These are phyloP conservation scores for Irpex rosettiformis DNA, from an alignment of 1,284 basidiomycete genomes.

Conservation along the genomic window DNA sequence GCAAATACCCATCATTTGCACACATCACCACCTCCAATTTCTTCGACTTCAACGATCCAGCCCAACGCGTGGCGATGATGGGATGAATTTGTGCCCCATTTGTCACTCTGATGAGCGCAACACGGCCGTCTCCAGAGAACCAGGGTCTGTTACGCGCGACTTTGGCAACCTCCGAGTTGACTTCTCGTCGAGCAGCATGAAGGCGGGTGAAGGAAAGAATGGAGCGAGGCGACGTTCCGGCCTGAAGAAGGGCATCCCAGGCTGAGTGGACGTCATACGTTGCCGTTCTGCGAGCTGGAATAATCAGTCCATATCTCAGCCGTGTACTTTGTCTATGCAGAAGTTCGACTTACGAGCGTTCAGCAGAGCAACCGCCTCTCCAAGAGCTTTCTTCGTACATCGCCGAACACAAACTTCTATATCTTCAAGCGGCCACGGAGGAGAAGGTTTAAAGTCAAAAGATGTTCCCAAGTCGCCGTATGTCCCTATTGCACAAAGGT, in stretches of 20 bases:
- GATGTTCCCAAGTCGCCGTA: conserved; percentile 30
- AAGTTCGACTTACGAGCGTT: conserved; percentile 27
- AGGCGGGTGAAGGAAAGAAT: conserved; percentile 17
- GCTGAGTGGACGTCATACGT: conserved; percentile 22
- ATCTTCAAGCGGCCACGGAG: conserved; percentile 23
- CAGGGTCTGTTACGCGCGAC: conserved; percentile 24
- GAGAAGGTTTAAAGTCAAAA: conserved; percentile 22
- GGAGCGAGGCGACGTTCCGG: background rate
- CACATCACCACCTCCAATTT: conserved; percentile 32
- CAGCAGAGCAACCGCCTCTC: conserved; percentile 28
- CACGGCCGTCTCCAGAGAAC: conserved; percentile 30
- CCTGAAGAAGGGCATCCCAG: conserved; percentile 18
- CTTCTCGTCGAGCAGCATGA: conserved; percentile 22
- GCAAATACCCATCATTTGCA: conserved; percentile 29
- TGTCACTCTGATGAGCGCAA: conserved; percentile 29
- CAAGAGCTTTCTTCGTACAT: conserved; percentile 28
- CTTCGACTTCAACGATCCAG: conserved; percentile 27
- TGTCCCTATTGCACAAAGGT: conserved; percentile 30
- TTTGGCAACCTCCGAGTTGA: conserved; percentile 26
- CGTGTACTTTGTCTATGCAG: background rate
- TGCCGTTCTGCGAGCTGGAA: conserved; percentile 22
- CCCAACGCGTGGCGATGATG: conserved; percentile 32
- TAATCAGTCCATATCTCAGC: background rate
- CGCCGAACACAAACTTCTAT: conserved; percentile 25
- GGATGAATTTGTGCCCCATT: conserved; percentile 31